Evolutionary conservation across 1,284 basidiomycete species (phyloP).

Genomic region (Malassezia brasiliensis): DNA sequence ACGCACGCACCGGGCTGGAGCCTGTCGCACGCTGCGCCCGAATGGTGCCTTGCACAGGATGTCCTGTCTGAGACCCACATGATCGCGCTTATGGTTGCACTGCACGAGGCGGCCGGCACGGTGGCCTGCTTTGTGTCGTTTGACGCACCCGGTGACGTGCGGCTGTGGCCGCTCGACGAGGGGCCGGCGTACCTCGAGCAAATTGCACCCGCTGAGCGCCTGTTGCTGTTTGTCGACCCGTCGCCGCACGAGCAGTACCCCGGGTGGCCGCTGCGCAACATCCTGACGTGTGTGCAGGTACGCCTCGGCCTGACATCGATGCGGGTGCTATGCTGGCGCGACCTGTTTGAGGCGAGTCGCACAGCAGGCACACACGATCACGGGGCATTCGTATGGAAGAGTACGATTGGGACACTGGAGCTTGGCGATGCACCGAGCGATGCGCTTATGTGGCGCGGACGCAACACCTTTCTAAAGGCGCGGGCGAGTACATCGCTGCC

Average conservation of each 20-base stretch:
- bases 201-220: background rate
- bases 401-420: background rate
- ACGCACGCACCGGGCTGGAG: conserved; percentile 30
- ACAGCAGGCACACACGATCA: background rate
- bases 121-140: background rate
- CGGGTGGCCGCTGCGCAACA: conserved; percentile 89
- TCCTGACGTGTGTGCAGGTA: conserved; percentile 59
- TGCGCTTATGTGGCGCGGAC: background rate
- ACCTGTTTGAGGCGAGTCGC: conserved; percentile 13
- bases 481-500: conserved; percentile 13
- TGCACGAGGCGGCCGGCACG: background rate
- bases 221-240: conserved; percentile 65
- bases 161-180: background rate
- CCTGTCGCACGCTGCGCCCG: background rate
- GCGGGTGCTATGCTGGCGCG: conserved; percentile 50
- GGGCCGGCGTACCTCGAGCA: background rate
- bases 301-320: conserved; percentile 49
- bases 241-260: conserved; percentile 67
- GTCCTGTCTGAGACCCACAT: background rate
- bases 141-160: background rate
- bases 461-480: background rate
- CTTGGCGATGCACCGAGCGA: background rate
- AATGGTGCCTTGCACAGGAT: background rate
- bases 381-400: background rate
- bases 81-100: background rate